Conservation (phyloP, 1,284 basidiomycete genomes). For the Lentinus polychrous region DNA sequence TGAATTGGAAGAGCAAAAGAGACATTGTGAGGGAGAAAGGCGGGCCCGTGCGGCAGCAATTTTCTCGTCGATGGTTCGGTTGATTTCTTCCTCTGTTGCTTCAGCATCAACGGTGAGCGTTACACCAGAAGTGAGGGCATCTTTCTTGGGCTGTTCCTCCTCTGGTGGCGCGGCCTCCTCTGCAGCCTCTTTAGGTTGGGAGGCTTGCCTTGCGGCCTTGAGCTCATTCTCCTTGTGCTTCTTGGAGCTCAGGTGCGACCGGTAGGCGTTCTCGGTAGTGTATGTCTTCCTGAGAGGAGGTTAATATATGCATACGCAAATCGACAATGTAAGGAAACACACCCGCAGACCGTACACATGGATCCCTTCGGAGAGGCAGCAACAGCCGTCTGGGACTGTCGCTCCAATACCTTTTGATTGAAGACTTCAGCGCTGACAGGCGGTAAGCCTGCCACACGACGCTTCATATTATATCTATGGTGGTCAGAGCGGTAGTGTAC, state of each 20-base stretch:
- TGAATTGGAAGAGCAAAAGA: slow-evolving; percentile 74
- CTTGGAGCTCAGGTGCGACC: slow-evolving; percentile 83
- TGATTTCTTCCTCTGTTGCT: slow-evolving; percentile 44
- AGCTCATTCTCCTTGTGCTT: slow-evolving; percentile 84
- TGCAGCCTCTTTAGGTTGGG: neutral
- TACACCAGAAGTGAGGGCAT: slow-evolving; percentile 11
- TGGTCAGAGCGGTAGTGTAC: slow-evolving; percentile 91
- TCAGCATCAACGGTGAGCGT: slow-evolving; percentile 34
- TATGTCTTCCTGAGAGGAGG: slow-evolving; percentile 75
- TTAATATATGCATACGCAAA: neutral
- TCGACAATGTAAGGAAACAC: slow-evolving; percentile 16
- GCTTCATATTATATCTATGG: slow-evolving; percentile 98
- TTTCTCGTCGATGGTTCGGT: slow-evolving; percentile 62
- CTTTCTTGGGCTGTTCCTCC: slow-evolving; percentile 1
- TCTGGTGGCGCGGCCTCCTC: slow-evolving; percentile 6
- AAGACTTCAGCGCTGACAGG: slow-evolving; percentile 80
- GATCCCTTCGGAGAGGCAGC: slow-evolving; percentile 58
- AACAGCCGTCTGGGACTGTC: slow-evolving; percentile 68
- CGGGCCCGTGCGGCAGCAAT: slow-evolving; percentile 71
- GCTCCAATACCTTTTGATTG: slow-evolving; percentile 86
- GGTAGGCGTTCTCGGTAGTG: slow-evolving; percentile 84
- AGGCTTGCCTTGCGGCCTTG: slow-evolving; percentile 32
- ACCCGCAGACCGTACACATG: slow-evolving; percentile 83
- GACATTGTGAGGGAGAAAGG: slow-evolving; percentile 63
- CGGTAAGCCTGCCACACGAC: slow-evolving; percentile 86